Conservation (phyloP, 208 protist species). For the Wallacemonas sp. region DNA sequence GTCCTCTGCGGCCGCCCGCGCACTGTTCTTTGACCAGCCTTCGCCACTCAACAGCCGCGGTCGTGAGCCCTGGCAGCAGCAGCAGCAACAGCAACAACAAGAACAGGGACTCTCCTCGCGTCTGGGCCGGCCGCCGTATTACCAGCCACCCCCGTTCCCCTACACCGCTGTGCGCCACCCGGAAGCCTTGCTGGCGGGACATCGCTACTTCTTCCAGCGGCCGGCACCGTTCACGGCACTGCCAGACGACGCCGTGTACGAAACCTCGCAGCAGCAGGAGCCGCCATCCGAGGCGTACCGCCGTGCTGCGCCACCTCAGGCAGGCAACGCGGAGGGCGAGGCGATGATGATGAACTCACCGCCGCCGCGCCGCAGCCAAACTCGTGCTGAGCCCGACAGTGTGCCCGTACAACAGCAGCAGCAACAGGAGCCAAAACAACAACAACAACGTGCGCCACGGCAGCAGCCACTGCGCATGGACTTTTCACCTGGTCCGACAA, state of each 20-base stretch:
- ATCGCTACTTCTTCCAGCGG: conserved; percentile 13
- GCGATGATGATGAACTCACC: background rate
- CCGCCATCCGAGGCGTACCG: no score
- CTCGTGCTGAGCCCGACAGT: conserved; percentile 1
- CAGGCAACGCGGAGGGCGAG: no score
- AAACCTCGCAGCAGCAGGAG: no score
- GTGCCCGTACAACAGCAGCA: background rate
- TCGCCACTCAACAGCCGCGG: background rate
- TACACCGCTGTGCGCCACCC: conserved; percentile 3
- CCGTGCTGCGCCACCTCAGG: no score
- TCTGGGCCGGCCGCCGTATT: background rate
- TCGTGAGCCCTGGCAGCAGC: background rate
- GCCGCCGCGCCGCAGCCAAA: conserved; percentile 16
- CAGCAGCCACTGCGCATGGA: conserved; percentile 5
- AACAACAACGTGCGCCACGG: background rate
- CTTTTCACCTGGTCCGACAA: conserved; percentile 10
- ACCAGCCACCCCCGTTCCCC: conserved; percentile 2
- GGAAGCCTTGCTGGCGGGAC: conserved; percentile 3
- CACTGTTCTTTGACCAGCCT: conserved; percentile 14
- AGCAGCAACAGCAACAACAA: background rate
- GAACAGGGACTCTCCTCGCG: no score
- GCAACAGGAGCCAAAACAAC: background rate
- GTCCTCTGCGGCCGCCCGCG: background rate
- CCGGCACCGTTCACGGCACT: background rate
- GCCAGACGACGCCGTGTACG: background rate